Conservation (phyloP, 345 rosid species). For the Eutrema heterophyllum region DNA sequence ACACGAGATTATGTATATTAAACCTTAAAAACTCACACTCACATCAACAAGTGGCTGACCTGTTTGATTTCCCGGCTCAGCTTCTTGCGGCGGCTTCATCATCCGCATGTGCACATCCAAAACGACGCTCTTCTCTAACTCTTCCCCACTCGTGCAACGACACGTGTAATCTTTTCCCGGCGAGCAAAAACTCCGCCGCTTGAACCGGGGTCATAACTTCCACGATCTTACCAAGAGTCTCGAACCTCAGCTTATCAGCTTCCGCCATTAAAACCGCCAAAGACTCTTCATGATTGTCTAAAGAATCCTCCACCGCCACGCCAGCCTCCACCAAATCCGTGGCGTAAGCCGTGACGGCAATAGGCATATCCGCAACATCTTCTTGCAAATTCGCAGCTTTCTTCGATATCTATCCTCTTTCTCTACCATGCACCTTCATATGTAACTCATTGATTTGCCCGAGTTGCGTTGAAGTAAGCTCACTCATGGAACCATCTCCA, state of each 20-base stretch:
- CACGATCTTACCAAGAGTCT: constrained; percentile 30
- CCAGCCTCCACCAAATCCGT: background rate
- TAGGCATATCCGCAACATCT: constrained; percentile 40
- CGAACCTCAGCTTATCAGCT: constrained; percentile 38
- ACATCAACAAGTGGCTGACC: constrained; percentile 14
- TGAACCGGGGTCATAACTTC: constrained; percentile 34
- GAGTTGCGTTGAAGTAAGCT: constrained; percentile 30
- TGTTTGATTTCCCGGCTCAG: background rate
- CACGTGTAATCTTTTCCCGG: constrained; percentile 39
- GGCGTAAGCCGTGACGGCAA: constrained; percentile 15
- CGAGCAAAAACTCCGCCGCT: constrained; percentile 41
- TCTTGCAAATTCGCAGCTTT: constrained; percentile 41
- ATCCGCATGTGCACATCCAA: constrained; percentile 8
- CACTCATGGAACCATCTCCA: constrained; percentile 14
- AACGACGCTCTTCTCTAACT: constrained; percentile 27
- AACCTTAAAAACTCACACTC: background rate
- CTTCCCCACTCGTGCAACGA: constrained; percentile 42
- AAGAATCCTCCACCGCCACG: constrained; percentile 18
- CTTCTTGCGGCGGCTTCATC: background rate
- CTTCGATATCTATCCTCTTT: constrained; percentile 34
- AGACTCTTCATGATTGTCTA: constrained; percentile 22
- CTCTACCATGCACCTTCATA: constrained; percentile 14
- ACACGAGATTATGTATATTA: background rate
- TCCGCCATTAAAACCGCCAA: constrained; percentile 30
- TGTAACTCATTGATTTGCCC: constrained; percentile 32